Base-by-base conservation (phyloP, 2,329 filamentous ascomycete genomes). In the Xylaria sp. region DNA sequence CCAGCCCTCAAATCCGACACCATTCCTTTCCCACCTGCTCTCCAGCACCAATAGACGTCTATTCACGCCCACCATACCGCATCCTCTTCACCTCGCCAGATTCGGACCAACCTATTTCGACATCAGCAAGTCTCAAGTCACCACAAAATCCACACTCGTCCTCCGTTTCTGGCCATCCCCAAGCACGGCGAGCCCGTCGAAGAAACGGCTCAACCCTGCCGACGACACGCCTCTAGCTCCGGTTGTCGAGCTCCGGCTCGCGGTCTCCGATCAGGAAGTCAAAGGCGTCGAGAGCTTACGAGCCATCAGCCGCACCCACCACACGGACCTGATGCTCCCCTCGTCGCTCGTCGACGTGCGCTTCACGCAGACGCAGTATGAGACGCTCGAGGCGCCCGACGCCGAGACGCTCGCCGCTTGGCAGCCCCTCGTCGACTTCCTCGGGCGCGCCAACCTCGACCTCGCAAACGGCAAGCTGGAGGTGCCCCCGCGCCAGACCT, bases 311-410 rank as follows among this genome's bases (percentile, higher is more conserved):
- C 67, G 74, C n/a, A 70, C 71, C 1, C 73, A 73, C 55, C 62
- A 71, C n/a, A 66, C 72, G 51, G 82, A 86, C 66, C 69, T 83
- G 3, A 70, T 85, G 35, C 74, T 84, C 3, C 83, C 84, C 1
- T 58, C 68, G 0, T 73, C 78, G 31, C 74, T 73, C 48, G 79
- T 86, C 49, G 84, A 87, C 65, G 70, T 82, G 37, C 82, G 82
- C 40, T 62, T 85, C 43, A 71, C 72, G 1, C 80, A 82, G 70
- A 70, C 71, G 17, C 70, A 75, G 5, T 73, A 75, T 37, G 72
- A 68, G 58, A 52, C 63, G 17, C 70, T 81, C 11, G 56, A 64
- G 10, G 73, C 70, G 29, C n/a, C 60, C 35, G 62, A 64, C 11
- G 68, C 64, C 40, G 31, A 54, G 4, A 51, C 72, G 9, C 62